Percentiles rank a stretch among this genome's conserved stretches.
Conservation (phyloP, 345 rosid species). For the Ceriops decandra region DNA sequence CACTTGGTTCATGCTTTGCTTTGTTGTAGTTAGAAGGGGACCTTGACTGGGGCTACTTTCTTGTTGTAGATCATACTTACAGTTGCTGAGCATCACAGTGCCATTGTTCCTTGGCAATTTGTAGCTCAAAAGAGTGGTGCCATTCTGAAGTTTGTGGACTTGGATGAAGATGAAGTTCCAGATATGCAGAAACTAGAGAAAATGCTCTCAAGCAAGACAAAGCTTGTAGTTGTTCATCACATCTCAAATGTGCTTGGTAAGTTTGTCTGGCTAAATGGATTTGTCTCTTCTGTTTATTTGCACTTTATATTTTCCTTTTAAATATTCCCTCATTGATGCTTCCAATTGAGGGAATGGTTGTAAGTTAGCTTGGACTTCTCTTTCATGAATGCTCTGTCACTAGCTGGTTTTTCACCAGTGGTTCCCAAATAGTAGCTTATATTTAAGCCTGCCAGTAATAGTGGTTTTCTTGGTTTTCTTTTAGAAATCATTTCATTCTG, state of each 20-base stretch:
- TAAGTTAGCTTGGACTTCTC: no score
- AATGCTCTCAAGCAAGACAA: constrained; percentile 63
- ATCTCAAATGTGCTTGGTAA: constrained; percentile 85
- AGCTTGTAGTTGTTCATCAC: constrained; percentile 81
- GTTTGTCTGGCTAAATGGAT: background rate
- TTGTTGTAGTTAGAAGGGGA: background rate
- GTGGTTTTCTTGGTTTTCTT: no score
- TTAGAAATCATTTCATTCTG: no score
- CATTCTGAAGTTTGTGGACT: constrained; percentile 52
- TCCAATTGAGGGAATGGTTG: background rate
- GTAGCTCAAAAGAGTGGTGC: constrained; percentile 80
- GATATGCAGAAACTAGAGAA: constrained; percentile 49
- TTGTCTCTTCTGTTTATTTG: background rate
- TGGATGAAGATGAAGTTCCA: constrained; percentile 65
- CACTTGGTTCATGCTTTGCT: background rate
- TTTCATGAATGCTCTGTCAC: no score
- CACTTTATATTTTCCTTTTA: background rate
- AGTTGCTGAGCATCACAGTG: constrained; percentile 88
- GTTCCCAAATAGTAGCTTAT: no score
- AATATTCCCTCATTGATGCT: background rate
- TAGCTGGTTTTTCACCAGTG: no score
- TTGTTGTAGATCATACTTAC: constrained; percentile 62
- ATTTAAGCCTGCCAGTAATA: no score
- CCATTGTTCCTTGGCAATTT: constrained; percentile 97
- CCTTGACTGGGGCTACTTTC: constrained; percentile 6